Evolutionary conservation across 1,284 basidiomycete genomes (phyloP).

Genomic region (Trametes polyzona): DNA sequence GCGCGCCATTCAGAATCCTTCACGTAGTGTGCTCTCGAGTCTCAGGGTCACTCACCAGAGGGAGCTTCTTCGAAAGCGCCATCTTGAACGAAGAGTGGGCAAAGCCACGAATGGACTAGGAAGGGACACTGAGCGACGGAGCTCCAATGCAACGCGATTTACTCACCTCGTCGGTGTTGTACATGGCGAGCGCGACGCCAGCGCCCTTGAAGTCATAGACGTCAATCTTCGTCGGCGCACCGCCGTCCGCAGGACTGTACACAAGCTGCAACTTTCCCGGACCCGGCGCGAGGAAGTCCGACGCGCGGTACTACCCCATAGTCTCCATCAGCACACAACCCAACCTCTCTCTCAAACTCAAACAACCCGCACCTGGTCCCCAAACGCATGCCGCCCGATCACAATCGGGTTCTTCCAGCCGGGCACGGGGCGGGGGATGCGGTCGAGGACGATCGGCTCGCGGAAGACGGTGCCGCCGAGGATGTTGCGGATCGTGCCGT

Average conservation of each 20-base stretch:
- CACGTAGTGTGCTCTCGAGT: neutral
- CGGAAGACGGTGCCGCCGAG: constrained; percentile 98
- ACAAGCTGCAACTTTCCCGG: constrained; percentile 91
- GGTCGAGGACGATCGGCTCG: constrained; percentile 93
- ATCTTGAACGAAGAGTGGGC: constrained; percentile 99
- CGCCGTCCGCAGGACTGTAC: constrained; percentile 79
- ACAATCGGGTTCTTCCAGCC: constrained; percentile 98
- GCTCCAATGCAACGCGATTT: neutral
- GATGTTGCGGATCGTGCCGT: constrained; percentile 97
- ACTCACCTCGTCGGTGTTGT: constrained; percentile 89
- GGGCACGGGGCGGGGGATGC: constrained; percentile 92
- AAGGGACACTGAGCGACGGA: neutral
- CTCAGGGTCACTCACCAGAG: constrained; percentile 75
- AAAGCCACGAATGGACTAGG: constrained; percentile 86
- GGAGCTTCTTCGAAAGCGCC: constrained; percentile 95
- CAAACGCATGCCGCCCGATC: constrained; percentile 97
- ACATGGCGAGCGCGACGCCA: constrained; percentile 93
- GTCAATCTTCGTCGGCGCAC: constrained; percentile 65
- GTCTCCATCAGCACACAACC: neutral
- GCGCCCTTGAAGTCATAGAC: constrained; percentile 91
- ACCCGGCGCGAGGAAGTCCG: constrained; percentile 87
- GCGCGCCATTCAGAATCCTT: neutral
- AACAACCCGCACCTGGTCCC: constrained; percentile 76
- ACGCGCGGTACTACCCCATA: constrained; percentile 75
- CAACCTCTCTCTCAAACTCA: neutral